Evolutionary conservation across 768 basidiomycete species (phyloP), one percentile per base, ranked within the genome.

Genomic region (Podaxis pistillaris): DNA sequence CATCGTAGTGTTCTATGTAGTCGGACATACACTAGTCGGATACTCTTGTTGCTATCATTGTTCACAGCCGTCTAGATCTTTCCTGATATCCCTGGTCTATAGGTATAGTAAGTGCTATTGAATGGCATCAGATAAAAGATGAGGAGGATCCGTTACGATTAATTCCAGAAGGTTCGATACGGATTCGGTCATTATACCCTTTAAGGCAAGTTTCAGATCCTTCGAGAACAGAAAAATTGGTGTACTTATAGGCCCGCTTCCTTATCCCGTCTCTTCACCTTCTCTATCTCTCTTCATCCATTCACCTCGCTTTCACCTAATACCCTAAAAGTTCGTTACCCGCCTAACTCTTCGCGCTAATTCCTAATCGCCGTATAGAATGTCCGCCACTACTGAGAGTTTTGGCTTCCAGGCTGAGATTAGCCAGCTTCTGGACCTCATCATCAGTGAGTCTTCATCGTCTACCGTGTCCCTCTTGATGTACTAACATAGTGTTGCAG

Each of bases 351-450:
- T 8, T 17, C 15, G 38, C 30, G 46, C 38, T 62, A 54, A 56
- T 58, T 63, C 62, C 36, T 55, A 40, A 52, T 60, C 15, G 55
- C 50, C 56, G 69, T 69, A 68, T 72, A 70, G 66, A 76, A 33
- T 33, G 33, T 33, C 33, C 70, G 78, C 87, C 63, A 91, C 93
- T 80, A 87, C 87, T 63, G 92, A 94, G 81, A 89, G 87, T 81
- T 94, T 94, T 78, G 93, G 93, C 77, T 96, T 96, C 88, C 94
- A 98, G 78, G 96, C 96, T 75, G 96, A 98, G 86, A 98, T 99
- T 88, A 91, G 90, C 76, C 97, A 98, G 81, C 84, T 98, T 71
- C 86, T 98, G 68, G 96, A 98, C 84, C 81, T 98, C 74, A 98
- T 98, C 83, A 98, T 98, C 86, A 98, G 92, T 94, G 72, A 63